Evolutionary conservation across 768 basidiomycete species (phyloP).

Genomic region (Astraeus odoratus): DNA sequence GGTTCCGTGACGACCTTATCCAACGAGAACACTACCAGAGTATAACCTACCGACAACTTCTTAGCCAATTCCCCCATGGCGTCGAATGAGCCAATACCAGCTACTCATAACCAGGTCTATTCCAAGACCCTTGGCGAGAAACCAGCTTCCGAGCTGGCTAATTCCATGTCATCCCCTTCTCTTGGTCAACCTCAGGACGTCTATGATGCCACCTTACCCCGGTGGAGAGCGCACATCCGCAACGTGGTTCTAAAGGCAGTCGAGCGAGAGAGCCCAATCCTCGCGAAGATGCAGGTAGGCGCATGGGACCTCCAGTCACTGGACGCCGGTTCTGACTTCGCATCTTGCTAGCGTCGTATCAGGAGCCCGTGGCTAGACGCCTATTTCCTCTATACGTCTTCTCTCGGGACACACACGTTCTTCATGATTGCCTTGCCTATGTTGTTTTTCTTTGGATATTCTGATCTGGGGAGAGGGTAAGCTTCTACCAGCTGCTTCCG

Average conservation of each 20-base stretch:
- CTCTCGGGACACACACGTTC: constrained; percentile 82
- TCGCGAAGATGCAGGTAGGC: constrained; percentile 65
- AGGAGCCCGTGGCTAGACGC: constrained; percentile 64
- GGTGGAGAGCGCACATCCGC: constrained; percentile 62
- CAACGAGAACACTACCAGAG: too few relatives aligned
- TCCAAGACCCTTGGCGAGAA: too few relatives aligned
- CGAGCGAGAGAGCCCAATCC: constrained; percentile 48
- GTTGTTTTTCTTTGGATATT: constrained; percentile 84
- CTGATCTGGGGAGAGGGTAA: constrained; percentile 66
- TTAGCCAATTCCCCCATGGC: too few relatives aligned
- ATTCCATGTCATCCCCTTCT: too few relatives aligned
- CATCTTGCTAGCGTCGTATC: constrained; percentile 37
- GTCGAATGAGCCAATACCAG: too few relatives aligned
- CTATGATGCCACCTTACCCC: constrained; percentile 55
- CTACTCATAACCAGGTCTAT: too few relatives aligned
- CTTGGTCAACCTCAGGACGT: constrained; percentile 36
- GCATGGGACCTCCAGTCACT: not conserved
- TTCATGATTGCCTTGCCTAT: constrained; percentile 87
- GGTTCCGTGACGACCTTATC: too few relatives aligned
- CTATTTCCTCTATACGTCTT: constrained; percentile 80
- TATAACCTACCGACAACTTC: too few relatives aligned
- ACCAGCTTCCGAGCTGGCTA: too few relatives aligned
- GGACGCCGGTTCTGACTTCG: constrained; percentile 5
- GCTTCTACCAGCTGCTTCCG: constrained; percentile 18
- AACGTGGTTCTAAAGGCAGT: constrained; percentile 46